Base-by-base conservation (phyloP, 192 early-diverging fungal genomes). In the Linnemannia exigua region DNA sequence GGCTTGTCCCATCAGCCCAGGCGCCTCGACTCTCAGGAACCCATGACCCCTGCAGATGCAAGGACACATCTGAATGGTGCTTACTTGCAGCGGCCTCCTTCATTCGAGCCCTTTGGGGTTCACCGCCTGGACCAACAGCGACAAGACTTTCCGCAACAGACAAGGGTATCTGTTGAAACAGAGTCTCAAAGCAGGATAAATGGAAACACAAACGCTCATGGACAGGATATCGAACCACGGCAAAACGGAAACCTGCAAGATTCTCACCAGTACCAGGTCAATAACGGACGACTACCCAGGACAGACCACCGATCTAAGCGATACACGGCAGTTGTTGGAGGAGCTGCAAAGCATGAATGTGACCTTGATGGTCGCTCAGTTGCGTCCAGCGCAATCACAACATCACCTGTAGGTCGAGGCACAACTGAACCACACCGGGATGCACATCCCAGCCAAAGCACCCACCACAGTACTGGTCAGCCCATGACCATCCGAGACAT, bases 401-500 rank as follows among this genome's bases (percentile, higher is more conserved):
- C 35, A 1, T 25, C 7, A 3, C 19, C 9, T 25, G 20, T 70
- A 1, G 35, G 37, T 70, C 68, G 36, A 41, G n/a, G 68, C 35
- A 15, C 37, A 70, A 14, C 68, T 36, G n/a, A 44, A n/a, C n/a
- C 37, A 70, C 36, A 70, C 68, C 68, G 20, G 9, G 68, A 70
- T 20, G 35, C 35, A 41, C 20, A 41, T 41, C 2, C 68, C 1
- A 41, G 9, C 20, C 68, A 70, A 5, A 33, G 33, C 20, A 79
- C 46, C 69, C 48, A 31, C 22, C 77, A 16, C 69, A 50, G 46
- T 14, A 12, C 5, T 9, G 58, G 69, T 0, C 74, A 78, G 22
- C 47, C 41, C 1, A 44, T 85, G 74, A 79, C 82, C 33, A 79
- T 85, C 28, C 54, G 82, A 48, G 77, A 79, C 25, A 79, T 85